phyloP scores from a whole-genome alignment of 805 yeast species.

The Metschnikowia peoriensis region DNA sequence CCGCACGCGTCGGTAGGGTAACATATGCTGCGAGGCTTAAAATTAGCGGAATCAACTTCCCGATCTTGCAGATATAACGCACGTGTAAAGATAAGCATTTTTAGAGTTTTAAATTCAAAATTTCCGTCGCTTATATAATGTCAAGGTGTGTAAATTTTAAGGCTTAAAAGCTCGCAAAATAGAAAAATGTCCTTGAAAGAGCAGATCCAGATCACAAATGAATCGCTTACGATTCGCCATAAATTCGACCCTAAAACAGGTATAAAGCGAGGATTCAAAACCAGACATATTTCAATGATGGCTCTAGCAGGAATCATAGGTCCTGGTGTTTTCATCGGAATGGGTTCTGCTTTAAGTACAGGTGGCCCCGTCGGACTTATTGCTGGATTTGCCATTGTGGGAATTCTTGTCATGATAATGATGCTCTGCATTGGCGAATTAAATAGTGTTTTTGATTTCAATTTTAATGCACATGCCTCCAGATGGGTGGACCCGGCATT shows the following conservation, averaged over 20 bases:
- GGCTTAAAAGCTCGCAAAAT: background rate
- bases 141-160: too few species aligned
- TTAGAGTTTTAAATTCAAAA: background rate
- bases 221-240: constrained; percentile 1
- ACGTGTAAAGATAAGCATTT: background rate
- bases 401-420: constrained; percentile 6
- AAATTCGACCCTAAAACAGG: constrained; percentile 10
- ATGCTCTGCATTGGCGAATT: constrained; percentile 10
- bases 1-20: background rate
- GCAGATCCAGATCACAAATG: background rate
- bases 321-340: constrained; percentile 7
- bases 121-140: too few species aligned
- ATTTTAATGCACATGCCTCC: constrained; percentile 8
- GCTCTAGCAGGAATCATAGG: constrained; percentile 8
- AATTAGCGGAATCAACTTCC: background rate
- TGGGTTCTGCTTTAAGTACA: constrained; percentile 7
- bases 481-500: constrained; percentile 9
- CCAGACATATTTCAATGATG: constrained; percentile 8
- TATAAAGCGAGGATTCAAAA: constrained; percentile 5
- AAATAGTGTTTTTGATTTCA: constrained; percentile 8
- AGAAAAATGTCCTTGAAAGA: constrained; percentile 1
- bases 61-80: background rate
- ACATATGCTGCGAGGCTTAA: background rate
- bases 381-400: constrained; percentile 10
- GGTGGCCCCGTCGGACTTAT: constrained; percentile 10